Evolutionary conservation across 768 basidiomycete genomes (phyloP).

Genomic region (Paxillus ammoniavirescens): DNA sequence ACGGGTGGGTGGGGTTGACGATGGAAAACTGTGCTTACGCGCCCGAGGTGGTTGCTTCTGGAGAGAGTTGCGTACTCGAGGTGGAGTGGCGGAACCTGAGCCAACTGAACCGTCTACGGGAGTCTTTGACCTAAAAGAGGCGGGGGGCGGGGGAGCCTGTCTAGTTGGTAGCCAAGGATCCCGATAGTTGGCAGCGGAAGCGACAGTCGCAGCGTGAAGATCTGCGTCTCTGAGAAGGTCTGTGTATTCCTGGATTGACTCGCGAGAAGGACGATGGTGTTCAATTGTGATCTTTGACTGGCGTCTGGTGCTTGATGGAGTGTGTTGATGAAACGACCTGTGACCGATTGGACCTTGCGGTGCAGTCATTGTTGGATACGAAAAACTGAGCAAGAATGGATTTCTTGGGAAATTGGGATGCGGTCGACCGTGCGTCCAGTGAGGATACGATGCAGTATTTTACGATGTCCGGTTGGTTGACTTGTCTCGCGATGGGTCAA

Average conservation of each 20-base stretch:
- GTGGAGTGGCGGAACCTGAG: constrained; percentile 27
- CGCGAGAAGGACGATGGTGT: constrained; percentile 70
- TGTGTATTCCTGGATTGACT: constrained; percentile 77
- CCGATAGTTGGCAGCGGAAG: constrained; percentile 27
- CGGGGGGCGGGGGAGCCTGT: constrained; percentile 42
- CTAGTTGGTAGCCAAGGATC: constrained; percentile 39
- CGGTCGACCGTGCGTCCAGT: neutral
- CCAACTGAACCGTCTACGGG: constrained; percentile 25
- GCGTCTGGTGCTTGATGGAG: constrained; percentile 24
- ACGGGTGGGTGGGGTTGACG: constrained; percentile 33
- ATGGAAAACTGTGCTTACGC: constrained; percentile 52
- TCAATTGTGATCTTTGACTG: constrained; percentile 71
- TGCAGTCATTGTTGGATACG: no score
- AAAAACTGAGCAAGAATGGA: no score
- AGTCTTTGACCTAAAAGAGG: constrained; percentile 30
- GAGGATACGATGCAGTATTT: neutral
- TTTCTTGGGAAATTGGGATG: neutral
- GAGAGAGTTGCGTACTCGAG: constrained; percentile 49
- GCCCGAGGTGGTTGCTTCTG: constrained; percentile 59
- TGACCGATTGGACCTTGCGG: constrained; percentile 45
- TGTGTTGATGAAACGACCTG: constrained; percentile 42
- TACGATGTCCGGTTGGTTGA: neutral
- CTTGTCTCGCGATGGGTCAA: neutral
- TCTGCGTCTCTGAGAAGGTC: constrained; percentile 65
- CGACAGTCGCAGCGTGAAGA: constrained; percentile 53